phyloP scores from a whole-genome alignment of 2,329 filamentous ascomycete genomes.

The Sphaceloma murrayae region DNA sequence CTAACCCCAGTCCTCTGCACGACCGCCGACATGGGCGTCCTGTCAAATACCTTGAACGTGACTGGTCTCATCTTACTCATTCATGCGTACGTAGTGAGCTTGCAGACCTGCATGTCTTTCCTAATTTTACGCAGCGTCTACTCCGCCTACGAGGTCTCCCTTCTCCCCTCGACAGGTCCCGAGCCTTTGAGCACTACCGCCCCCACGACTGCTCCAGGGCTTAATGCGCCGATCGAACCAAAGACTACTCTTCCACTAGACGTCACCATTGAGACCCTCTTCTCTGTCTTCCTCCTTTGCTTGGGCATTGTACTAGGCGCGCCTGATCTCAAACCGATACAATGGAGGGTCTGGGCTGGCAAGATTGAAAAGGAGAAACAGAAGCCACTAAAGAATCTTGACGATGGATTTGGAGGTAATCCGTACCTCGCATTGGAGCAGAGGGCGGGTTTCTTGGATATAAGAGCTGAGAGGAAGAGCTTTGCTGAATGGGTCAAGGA shows the following conservation, averaged over 20 bases:
- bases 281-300: slow-evolving; percentile 71
- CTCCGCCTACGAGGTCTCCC: slow-evolving; percentile 85
- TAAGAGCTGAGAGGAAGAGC: slow-evolving; percentile 63
- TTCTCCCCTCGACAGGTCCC: slow-evolving; percentile 45
- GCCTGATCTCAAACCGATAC: slow-evolving; percentile 71
- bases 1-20: not conserved
- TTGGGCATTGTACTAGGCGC: slow-evolving; percentile 72
- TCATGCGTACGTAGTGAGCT: slow-evolving; percentile 63
- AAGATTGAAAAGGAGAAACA: slow-evolving; percentile 63
- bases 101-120: slow-evolving; percentile 16
- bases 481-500: slow-evolving; percentile 64
- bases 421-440: slow-evolving; percentile 73
- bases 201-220: slow-evolving; percentile 15
- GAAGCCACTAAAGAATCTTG: slow-evolving; percentile 45
- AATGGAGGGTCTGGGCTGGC: slow-evolving; percentile 72
- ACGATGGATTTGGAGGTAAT: slow-evolving; percentile 66
- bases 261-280: slow-evolving; percentile 75
- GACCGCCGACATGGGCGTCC: slow-evolving; percentile 52
- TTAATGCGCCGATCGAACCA: slow-evolving; percentile 28
- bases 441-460: slow-evolving; percentile 76
- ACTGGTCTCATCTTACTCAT: slow-evolving; percentile 69
- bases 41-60: slow-evolving; percentile 60
- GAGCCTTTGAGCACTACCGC: slow-evolving; percentile 23
- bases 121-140: slow-evolving; percentile 61
- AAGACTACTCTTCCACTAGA: slow-evolving; percentile 59